Percentiles rank a stretch among this genome's conserved stretches.
These are phyloP conservation scores for Populus trichocarpa DNA, from an alignment of 441 rosid species.

Conservation along the genomic window DNA sequence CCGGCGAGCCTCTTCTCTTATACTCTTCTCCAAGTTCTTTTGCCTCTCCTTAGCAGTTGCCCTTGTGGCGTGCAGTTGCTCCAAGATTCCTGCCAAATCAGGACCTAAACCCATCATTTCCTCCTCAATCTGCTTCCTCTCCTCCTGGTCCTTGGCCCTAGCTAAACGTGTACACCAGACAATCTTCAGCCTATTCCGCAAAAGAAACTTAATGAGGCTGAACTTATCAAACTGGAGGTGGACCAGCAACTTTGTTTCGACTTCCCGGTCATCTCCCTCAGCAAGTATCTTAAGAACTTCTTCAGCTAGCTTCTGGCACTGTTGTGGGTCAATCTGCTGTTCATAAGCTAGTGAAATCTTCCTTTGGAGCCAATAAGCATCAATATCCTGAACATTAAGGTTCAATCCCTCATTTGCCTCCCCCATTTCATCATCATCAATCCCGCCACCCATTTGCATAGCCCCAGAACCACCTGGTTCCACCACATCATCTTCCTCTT, in stretches of 20 bases:
- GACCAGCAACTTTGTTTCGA: slow-evolving; percentile 61
- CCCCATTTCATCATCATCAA: slow-evolving; percentile 69
- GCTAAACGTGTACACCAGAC: slow-evolving; percentile 96
- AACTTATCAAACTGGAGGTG: slow-evolving; percentile 68
- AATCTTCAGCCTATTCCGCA: slow-evolving; percentile 70
- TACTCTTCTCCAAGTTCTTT: slow-evolving; percentile 84
- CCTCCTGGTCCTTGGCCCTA: slow-evolving; percentile 87
- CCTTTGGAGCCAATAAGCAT: slow-evolving; percentile 96
- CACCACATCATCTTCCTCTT: slow-evolving; percentile 65
- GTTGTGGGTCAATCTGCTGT: slow-evolving; percentile 78
- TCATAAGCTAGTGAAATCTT: slow-evolving; percentile 84
- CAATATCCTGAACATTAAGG: slow-evolving; percentile 89
- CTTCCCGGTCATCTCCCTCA: slow-evolving; percentile 76
- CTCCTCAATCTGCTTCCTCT: slow-evolving; percentile 74
- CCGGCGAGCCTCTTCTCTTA: slow-evolving; percentile 90
- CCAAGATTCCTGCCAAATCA: slow-evolving; percentile 69
- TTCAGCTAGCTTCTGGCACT: slow-evolving; percentile 85
- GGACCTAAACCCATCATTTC: slow-evolving; percentile 73
- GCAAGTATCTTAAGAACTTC: slow-evolving; percentile 86
- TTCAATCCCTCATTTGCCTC: slow-evolving; percentile 67
- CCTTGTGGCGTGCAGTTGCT: slow-evolving; percentile 92
- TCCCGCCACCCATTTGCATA: slow-evolving; percentile 86
- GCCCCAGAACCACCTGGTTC: slow-evolving; percentile 56
- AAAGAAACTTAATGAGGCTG: slow-evolving; percentile 62
- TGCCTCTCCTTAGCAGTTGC: slow-evolving; percentile 95